Percentiles rank a stretch among this genome's conserved stretches.
These are phyloP conservation scores for Solanum tarapatanum DNA, from an alignment of 257 asterid species.

Conservation along the genomic window DNA sequence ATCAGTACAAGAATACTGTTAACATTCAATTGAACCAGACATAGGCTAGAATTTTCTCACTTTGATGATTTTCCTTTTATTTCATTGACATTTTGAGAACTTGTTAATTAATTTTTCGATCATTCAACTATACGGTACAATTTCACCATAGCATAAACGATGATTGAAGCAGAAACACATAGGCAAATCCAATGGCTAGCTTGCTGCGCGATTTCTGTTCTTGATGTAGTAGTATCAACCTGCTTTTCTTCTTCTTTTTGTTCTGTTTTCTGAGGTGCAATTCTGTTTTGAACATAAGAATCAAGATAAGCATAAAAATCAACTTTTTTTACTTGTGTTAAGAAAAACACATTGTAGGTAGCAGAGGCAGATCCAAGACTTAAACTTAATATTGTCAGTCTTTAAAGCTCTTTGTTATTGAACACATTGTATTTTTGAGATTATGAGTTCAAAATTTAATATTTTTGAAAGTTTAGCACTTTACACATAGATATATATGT, in stretches of 20 bases:
- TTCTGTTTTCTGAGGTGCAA: background rate
- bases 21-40: background rate
- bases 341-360: background rate
- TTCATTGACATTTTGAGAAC: background rate
- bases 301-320: background rate
- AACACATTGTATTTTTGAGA: background rate
- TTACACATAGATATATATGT: background rate
- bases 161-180: constrained; percentile 40
- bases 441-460: background rate
- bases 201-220: constrained; percentile 12
- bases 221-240: constrained; percentile 5
- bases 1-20: background rate
- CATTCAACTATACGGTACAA: constrained; percentile 19
- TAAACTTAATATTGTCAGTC: background rate
- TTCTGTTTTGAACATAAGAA: background rate
- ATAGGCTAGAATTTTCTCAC: background rate
- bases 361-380: background rate
- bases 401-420: background rate
- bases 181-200: constrained; percentile 40
- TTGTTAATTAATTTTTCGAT: background rate
- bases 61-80: background rate
- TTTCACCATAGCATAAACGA: constrained; percentile 48
- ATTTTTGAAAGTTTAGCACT: background rate
- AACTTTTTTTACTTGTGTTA: background rate
- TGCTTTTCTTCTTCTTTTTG: constrained; percentile 3